phyloP scores from a whole-genome alignment of 352 stramenopile species.

The Phytopythium montanum region DNA sequence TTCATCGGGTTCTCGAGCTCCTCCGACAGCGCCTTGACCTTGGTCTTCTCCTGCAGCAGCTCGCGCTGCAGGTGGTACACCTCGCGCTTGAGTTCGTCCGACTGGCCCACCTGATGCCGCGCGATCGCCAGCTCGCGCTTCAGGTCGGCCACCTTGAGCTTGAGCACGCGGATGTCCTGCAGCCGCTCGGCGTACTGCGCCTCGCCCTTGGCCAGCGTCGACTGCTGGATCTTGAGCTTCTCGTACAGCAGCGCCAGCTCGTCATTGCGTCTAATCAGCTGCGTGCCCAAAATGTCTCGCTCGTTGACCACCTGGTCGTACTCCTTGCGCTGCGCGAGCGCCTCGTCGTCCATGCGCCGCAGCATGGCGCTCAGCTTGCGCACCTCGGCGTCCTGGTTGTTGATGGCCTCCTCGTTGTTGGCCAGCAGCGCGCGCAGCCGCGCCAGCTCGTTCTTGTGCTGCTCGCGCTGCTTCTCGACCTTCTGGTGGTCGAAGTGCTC shows the following conservation, averaged over 20 bases:
- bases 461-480: conserved; percentile 93
- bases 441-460: conserved; percentile 92
- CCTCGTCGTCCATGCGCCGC: conserved; percentile 92
- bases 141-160: conserved; percentile 94
- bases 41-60: conserved; percentile 94
- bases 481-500: conserved; percentile 96
- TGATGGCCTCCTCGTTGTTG: conserved; percentile 91
- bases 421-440: conserved; percentile 84
- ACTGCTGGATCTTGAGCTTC: conserved; percentile 97
- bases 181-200: conserved; percentile 91
- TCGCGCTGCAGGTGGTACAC: conserved; percentile 90
- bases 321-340: conserved; percentile 92
- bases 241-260: conserved; percentile 97
- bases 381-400: conserved; percentile 95
- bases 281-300: conserved; percentile 95
- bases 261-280: conserved; percentile 96
- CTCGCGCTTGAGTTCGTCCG: conserved; percentile 88
- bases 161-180: conserved; percentile 93
- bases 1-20: conserved; percentile 98
- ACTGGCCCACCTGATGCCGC: conserved; percentile 84
- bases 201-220: conserved; percentile 91
- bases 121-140: conserved; percentile 91
- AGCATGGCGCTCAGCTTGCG: conserved; percentile 91
- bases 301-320: conserved; percentile 97
- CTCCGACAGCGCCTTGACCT: conserved; percentile 94